These are phyloP conservation scores for Ustilago esculenta DNA, from an alignment of 1,284 basidiomycete genomes.

Conservation along the genomic window DNA sequence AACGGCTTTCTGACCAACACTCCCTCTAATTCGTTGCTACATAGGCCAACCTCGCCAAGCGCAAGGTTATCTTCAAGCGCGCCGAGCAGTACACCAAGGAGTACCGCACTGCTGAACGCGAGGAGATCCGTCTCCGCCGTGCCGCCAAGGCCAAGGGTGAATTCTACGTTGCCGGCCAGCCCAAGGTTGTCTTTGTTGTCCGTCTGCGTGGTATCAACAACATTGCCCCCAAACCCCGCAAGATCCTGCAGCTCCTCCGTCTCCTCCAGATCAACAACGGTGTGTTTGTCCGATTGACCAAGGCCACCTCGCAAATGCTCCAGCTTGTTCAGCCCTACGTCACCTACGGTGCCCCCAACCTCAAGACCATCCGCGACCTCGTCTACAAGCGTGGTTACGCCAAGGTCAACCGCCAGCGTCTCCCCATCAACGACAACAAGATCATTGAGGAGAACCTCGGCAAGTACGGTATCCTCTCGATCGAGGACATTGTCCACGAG, in stretches of 20 bases:
- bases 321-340: conserved; percentile 96
- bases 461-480: conserved; percentile 94
- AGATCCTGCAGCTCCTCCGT: conserved; percentile 97
- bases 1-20: conserved; percentile 18
- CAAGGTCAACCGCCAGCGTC: conserved; percentile 96
- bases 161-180: conserved; percentile 95
- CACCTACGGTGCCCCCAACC: conserved; percentile 87
- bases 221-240: conserved; percentile 98
- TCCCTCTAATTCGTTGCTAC: no score
- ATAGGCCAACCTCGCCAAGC: conserved; percentile 87
- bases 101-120: conserved; percentile 89
- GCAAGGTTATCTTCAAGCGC: conserved; percentile 99
- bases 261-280: conserved; percentile 99
- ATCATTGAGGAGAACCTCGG: conserved; percentile 92
- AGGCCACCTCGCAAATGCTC: conserved; percentile 97
- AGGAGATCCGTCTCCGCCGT: conserved; percentile 95
- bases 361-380: conserved; percentile 95
- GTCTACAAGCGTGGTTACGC: conserved; percentile 99
- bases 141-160: conserved; percentile 91
- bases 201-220: conserved; percentile 95
- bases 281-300: conserved; percentile 96
- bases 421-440: conserved; percentile 92
- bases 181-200: conserved; percentile 98
- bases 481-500: conserved; percentile 98
- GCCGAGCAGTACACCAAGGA: conserved; percentile 99